These are phyloP conservation scores for Casuarina cunninghamiana DNA, from an alignment of 306 rosid species.

Conservation along the genomic window DNA sequence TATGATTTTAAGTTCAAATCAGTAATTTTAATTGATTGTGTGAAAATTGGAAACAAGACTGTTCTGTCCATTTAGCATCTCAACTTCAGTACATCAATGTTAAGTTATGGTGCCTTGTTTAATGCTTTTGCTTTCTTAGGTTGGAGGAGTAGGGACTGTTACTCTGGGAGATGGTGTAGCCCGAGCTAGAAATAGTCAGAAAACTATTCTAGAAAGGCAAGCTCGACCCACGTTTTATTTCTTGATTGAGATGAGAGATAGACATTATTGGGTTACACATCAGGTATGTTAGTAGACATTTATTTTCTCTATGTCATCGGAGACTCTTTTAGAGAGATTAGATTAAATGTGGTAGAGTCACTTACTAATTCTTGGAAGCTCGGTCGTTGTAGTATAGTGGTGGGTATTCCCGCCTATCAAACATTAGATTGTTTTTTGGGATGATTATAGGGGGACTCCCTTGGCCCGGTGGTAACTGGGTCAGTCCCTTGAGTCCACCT, in stretches of 20 bases:
- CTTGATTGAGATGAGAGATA: constrained; percentile 73
- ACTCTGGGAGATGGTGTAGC: constrained; percentile 70
- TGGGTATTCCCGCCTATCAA: too few species aligned
- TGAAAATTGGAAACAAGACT: constrained; percentile 17
- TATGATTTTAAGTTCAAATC: not conserved
- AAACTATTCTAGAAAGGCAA: constrained; percentile 72
- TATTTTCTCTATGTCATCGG: constrained; percentile 5
- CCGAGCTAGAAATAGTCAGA: constrained; percentile 56
- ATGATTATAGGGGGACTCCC: too few species aligned
- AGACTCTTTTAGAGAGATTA: not conserved
- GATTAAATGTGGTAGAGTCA: too few species aligned
- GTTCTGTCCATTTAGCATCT: constrained; percentile 8
- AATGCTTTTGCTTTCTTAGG: constrained; percentile 37
- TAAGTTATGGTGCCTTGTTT: constrained; percentile 24
- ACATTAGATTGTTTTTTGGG: too few species aligned
- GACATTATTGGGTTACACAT: constrained; percentile 76
- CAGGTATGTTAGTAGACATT: constrained; percentile 43
- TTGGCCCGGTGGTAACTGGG: too few species aligned
- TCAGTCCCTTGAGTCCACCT: too few species aligned
- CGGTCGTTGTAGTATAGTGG: too few species aligned
- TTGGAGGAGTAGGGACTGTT: constrained; percentile 62
- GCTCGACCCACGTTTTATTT: constrained; percentile 71
- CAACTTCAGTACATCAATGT: constrained; percentile 8
- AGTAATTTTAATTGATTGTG: not conserved
- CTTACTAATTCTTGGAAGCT: too few species aligned